Base-by-base conservation (phyloP, 164 flowering plant species). In the Nymphaea colorata region DNA sequence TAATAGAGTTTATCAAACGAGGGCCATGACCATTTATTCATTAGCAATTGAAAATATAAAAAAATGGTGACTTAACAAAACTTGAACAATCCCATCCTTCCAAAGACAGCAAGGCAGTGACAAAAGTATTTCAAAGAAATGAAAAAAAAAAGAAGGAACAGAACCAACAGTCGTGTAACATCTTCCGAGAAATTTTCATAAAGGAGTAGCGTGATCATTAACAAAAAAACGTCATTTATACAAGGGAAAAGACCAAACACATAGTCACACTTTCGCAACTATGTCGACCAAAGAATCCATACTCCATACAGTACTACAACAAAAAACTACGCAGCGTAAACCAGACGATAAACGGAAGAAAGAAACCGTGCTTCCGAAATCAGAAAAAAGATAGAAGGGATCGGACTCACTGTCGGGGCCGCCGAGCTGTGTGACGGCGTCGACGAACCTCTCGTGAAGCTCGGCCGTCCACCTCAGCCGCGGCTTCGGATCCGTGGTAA, bases 401-500 rank as follows among this genome's bases (percentile, higher is more conserved):
- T 51, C 17, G 60, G 12, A 67, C 69, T 53, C 43, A 84, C 88
- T 84, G 45, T 82, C 86, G 16, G 88, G 85, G 53, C 88, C 88
- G 55, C 88, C 88, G 12, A 84, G 84, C 75, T 84, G 88, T 44
- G 86, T 76, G 43, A 84, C 88, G 44, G 88, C 88, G 68, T 85
- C 88, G 3, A 85, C 79, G 68, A 85, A 85, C 36, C 88, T 70
- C 71, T 85, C 88, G 59, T 85, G 88, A 61, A 85, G 86, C 76
- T 85, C 88, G 2, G 83, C 75, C 43, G 86, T 85, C 88, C 88
- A 85, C 3, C 88, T 76, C 43, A 85, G 86, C 3, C 88, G 75
- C 42, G 88, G 88, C 76, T 83, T 85, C 16, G 88, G 88, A 78
- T 85, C 88, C 41, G 89, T 67, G 11, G 89, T 83, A 45, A 83